Base-by-base conservation (phyloP, 352 stramenopile species). In the Blastocystis sp. region DNA sequence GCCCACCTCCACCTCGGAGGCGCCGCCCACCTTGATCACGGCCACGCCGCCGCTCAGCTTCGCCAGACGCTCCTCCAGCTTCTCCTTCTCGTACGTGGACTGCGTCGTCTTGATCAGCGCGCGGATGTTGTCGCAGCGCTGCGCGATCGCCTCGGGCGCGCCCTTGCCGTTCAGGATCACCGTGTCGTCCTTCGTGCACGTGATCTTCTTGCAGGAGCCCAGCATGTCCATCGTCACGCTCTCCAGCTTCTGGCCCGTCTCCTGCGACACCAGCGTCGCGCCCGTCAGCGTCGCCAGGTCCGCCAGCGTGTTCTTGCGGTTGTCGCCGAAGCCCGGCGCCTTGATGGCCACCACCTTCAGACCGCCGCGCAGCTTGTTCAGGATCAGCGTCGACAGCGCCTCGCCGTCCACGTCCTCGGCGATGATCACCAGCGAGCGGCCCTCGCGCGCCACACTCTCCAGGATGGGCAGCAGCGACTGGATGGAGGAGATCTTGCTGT, bases 341-440 rank as follows among this genome's bases (percentile, higher is more conserved):
- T 99, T 99, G 65, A 99, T 96, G 24, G 97, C 97, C 90, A 94
- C 98, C 78, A 99, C 96, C 93, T 99, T 99, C 90, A 99, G 96
- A 60, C 96, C 96, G 65, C 95, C 97, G 74, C 97, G 94, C 89
- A 99, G 96, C 93, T 99, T 99, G 94, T 99, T 99, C 80, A 99
- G 97, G 34, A 99, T 96, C 3, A 99, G 92, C 1, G 97, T 98
- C 1, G 97, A 96, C 28, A 99, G 92, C 2, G 97, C 97, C 91
- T 99, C 97, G 84, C 92, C 97, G 91, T 99, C 97, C 1, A 99
- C 96, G 90, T 99, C 97, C 91, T 99, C 97, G 0, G 97, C 97
- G 76, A 99, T 94, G 92, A 99, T 99, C n/a, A 99, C 90, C 42
- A 99, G 92, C 79, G 96, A 96, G 42, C 94, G 92, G 91, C 98